Evolutionary conservation across 176 grass and related monocot genomes (phyloP).

Genomic region (Poa annua): DNA sequence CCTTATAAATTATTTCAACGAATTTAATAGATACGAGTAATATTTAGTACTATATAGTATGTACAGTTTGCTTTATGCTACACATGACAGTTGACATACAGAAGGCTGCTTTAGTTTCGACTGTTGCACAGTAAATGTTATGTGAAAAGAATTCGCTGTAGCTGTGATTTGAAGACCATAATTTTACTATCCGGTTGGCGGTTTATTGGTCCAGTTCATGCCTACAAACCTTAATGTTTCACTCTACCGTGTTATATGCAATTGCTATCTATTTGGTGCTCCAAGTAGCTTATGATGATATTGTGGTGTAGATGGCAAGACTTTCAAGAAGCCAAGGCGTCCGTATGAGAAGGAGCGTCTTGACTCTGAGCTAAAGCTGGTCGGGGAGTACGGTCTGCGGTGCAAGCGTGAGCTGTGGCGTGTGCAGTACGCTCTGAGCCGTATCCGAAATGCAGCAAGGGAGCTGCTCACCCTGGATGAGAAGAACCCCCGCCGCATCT

Average conservation of each 20-base stretch:
- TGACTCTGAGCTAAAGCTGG: constrained; percentile 27
- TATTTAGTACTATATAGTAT: not conserved
- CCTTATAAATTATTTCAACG: too few species aligned
- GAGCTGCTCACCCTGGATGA: constrained; percentile 26
- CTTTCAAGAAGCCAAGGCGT: constrained; percentile 32
- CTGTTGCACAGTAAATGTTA: not conserved
- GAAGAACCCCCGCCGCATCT: constrained; percentile 31
- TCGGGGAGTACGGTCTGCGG: constrained; percentile 28
- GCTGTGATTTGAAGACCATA: not conserved
- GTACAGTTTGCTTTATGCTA: not conserved
- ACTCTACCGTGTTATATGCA: not conserved
- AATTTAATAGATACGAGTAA: too few species aligned
- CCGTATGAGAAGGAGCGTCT: constrained; percentile 33
- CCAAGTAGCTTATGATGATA: not conserved
- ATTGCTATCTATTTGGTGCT: not conserved
- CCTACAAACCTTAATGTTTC: not conserved
- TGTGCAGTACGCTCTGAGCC: constrained; percentile 16
- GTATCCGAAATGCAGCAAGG: constrained; percentile 21
- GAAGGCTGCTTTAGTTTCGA: not conserved
- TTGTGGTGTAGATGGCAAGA: constrained; percentile 26
- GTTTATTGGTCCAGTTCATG: not conserved
- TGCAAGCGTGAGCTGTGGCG: constrained; percentile 19
- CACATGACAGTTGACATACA: not conserved
- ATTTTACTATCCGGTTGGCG: not conserved
- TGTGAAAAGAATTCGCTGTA: not conserved